Base-by-base conservation (phyloP, 164 flowering plant genomes). In the Taxillus chinensis region DNA sequence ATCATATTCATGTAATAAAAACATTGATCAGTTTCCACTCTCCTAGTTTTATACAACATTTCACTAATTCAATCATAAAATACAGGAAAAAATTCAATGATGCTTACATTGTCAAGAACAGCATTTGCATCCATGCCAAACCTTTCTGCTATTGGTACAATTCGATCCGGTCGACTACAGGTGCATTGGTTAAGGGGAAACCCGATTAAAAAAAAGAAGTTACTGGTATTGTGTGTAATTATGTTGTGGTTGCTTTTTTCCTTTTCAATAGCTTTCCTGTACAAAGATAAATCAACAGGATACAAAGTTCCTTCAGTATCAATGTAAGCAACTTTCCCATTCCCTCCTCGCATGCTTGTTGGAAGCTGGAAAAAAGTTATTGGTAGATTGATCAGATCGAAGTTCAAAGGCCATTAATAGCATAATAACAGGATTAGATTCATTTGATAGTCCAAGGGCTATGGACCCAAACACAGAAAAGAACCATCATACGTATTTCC, bases 271-370 rank as follows among this genome's bases (percentile, higher is more conserved):
- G 27, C 27, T 27, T 27, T 27, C 2, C 27, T 27, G 27, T 27
- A 27, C 27, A 27, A 27, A 27, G 27, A 27, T 27, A 27, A 27
- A 27, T 27, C 27, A 27, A 27, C 27, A 80, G 86, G 89, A 82
- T 91, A 95, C 99, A 95, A 95, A 17, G 99, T 95, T 73, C 99
- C 99, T 77, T 95, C 99, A 38, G 99, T 95, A 62, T 95, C 99
- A 46, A 95, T 89, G 78, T 91, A 95, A 37, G 99, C 99, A 9
- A 95, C 97, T 71, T 95, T 91, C 57, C 97, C 99, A 70, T 95
- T 95, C 53, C 99, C 99, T 61, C 97, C 99, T 5, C 59, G 79
- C 99, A 95, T 86, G 77, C 71, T 84, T 38, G 77, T 72, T 13
- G 99, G 99, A 64, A 95, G 95, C 99, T 93, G 89, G 89, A 37